Base-by-base conservation (phyloP, 1,284 basidiomycete genomes). In the Tausonia pullulans region DNA sequence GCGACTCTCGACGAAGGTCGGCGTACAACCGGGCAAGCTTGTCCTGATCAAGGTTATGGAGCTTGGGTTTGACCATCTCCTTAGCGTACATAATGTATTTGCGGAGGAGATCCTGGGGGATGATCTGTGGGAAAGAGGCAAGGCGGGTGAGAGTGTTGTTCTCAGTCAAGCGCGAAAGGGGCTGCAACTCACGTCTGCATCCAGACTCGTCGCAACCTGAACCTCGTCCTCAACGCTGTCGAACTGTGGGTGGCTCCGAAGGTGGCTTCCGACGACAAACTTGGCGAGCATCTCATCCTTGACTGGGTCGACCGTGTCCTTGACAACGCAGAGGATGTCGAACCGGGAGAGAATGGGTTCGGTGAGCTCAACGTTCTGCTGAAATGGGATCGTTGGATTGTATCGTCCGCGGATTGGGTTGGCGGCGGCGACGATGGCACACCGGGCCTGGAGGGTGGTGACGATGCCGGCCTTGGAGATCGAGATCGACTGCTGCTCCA, bases 401-500 rank as follows among this genome's bases (percentile, higher is more conserved):
- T 97, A 97, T 64, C 92, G 82, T 49, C 93, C 96, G 52, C 95
- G 85, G 70, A 97, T 88, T 14, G 95, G 95, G 79, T 99, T 99
- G 63, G 96, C 95, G 0, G 96, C 96, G 13, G 96, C 95, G 66
- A 98, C 84, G 74, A 99, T 93, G 5, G 95, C 93, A 75, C 95
- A 98, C 48, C 95, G 87, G 16, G 95, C 96, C 77, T 98, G 94
- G 39, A 99, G 82, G 10, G 90, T 90, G 9, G 96, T 98, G 61
- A 98, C 88, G 71, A 99, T 99, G 66, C 95, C 96, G 3, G 95
- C 96, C 74, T 99, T 99, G 52, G 93, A 94, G 70, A 99, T 98
- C 1, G 95, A 98, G 71, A 99, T 99, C n/a, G 89, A 88, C 74
- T 99, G 95, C 77, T 99, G 95, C 76, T 99, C 95, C 95, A 99